Evolutionary conservation across 345 rosid genomes (phyloP), one percentile per base, ranked within the genome.

Genomic region (Dipteronia sinensis): DNA sequence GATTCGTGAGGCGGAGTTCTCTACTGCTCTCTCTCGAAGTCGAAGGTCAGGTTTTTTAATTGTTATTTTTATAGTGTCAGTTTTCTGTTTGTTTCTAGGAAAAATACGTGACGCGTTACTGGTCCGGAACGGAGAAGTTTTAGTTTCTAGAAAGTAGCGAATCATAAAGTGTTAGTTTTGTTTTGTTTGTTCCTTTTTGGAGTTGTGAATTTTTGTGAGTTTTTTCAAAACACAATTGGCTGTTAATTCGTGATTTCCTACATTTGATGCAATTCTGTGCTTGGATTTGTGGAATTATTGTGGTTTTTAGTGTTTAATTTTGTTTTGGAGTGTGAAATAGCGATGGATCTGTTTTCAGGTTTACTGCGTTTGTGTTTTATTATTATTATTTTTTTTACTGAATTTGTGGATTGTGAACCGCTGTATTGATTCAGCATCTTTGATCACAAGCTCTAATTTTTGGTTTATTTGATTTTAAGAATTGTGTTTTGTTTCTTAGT

Each of bases 291-390:
- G 55, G 20, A 65, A n/a, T 4, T 67, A 5, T 68, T 46, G 15
- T 23, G 34, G 49, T 22, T 68, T 58, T 40, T 27, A 3, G 6
- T 31, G 20, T 70, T 23, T 22, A 13, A 62, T 78, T 55, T 31
- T 76, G 82, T 55, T 51, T 19, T 12, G 20, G 13, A 58, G 10
- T 13, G 74, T 49, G 38, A 3, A 47, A 53, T 15, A 15, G 73
- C 29, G 49, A 20, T 65, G 77, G 86, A 83, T 83, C 86, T 83
- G 76, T 51, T 65, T 9, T 59, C 23, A 6, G 6, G n/a, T 59
- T 56, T 20, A 6, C 10, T 59, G 0, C 49, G 1, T 51, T 16
- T 61, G 12, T 10, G 12, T 0, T 34, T 34, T 34, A 34, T 34
- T 34, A 34, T 34, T 34, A 0, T 0, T n/a, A 6, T n/a, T 11